Percentiles rank a stretch among this genome's conserved stretches.
phyloP scores from a whole-genome alignment of 768 basidiomycete species.

The Lenzites betulinus region DNA sequence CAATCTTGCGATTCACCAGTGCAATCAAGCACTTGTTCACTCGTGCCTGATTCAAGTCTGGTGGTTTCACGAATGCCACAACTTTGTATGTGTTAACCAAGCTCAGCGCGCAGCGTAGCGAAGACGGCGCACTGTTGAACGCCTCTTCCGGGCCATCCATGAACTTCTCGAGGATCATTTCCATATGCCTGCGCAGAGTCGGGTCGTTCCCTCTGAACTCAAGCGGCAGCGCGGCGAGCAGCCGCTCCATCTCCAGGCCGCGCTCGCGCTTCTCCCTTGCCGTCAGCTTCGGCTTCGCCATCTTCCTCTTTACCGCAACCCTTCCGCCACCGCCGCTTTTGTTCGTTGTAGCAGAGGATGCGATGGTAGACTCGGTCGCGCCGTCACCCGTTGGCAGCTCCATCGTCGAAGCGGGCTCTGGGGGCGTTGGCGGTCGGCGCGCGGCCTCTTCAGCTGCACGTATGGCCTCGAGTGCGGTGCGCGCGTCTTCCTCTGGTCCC shows the following conservation, averaged over 20 bases:
- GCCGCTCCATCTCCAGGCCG: constrained; percentile 66
- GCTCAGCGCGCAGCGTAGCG: not conserved
- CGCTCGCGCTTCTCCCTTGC: constrained; percentile 86
- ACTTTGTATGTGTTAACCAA: too few species aligned
- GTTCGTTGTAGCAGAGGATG: constrained; percentile 41
- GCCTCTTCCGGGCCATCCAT: constrained; percentile 64
- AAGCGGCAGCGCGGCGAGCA: constrained; percentile 76
- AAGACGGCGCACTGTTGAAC: constrained; percentile 53
- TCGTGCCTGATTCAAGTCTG: constrained; percentile 85
- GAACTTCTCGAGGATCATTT: constrained; percentile 75
- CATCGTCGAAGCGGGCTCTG: constrained; percentile 29
- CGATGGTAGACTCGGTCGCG: constrained; percentile 30
- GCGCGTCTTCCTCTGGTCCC: constrained; percentile 57
- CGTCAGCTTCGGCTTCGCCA: constrained; percentile 61
- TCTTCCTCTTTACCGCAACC: constrained; percentile 48
- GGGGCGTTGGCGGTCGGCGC: constrained; percentile 31
- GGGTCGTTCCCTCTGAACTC: constrained; percentile 92
- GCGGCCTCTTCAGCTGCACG: constrained; percentile 37
- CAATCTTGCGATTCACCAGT: constrained; percentile 83
- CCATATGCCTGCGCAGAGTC: constrained; percentile 77
- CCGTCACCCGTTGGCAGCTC: constrained; percentile 39
- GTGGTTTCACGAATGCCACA: constrained; percentile 71
- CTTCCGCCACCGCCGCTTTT: constrained; percentile 38
- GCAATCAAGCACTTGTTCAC: constrained; percentile 95
- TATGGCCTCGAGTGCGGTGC: constrained; percentile 55